Percentiles rank a stretch among this genome's conserved stretches.
phyloP scores from a whole-genome alignment of 202 grass and related monocot genomes.

The Panicum hallii region DNA sequence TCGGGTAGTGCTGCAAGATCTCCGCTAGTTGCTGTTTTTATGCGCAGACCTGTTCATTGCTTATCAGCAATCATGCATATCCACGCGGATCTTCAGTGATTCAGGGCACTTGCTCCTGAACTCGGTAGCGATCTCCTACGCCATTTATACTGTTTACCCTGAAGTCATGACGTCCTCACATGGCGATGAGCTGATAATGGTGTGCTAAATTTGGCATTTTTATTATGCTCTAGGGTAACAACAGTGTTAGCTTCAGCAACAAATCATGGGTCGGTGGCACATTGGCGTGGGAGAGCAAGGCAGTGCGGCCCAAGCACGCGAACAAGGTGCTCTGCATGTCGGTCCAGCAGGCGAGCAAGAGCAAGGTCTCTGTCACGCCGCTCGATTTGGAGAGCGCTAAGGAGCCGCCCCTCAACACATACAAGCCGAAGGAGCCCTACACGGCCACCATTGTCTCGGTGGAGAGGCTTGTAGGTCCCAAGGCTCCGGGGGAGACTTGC shows the following conservation, averaged over 20 bases:
- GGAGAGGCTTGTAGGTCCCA: slow-evolving; percentile 79
- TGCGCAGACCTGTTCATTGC: neutral
- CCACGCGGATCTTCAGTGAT: neutral
- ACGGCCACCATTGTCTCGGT: slow-evolving; percentile 84
- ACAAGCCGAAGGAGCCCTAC: slow-evolving; percentile 83
- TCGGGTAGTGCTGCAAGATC: neutral
- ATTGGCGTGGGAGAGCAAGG: slow-evolving; percentile 48
- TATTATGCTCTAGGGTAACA: slow-evolving; percentile 54
- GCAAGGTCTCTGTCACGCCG: slow-evolving; percentile 64
- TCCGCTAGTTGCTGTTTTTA: neutral
- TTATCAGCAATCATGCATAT: neutral
- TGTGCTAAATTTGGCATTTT: neutral
- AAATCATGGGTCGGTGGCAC: slow-evolving; percentile 54
- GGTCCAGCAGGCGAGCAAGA: slow-evolving; percentile 63
- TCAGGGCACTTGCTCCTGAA: slow-evolving; percentile 7
- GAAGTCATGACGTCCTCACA: neutral
- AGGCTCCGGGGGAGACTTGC: slow-evolving; percentile 91
- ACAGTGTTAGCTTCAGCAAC: slow-evolving; percentile 57
- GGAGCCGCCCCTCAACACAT: slow-evolving; percentile 86
- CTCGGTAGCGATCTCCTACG: neutral
- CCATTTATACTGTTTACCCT: neutral
- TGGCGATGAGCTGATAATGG: neutral
- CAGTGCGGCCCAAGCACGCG: slow-evolving; percentile 18
- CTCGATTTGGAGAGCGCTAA: slow-evolving; percentile 77
- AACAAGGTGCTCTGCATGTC: slow-evolving; percentile 64